Conservation (phyloP, 768 basidiomycete genomes). For the Lentinula lateritia region DNA sequence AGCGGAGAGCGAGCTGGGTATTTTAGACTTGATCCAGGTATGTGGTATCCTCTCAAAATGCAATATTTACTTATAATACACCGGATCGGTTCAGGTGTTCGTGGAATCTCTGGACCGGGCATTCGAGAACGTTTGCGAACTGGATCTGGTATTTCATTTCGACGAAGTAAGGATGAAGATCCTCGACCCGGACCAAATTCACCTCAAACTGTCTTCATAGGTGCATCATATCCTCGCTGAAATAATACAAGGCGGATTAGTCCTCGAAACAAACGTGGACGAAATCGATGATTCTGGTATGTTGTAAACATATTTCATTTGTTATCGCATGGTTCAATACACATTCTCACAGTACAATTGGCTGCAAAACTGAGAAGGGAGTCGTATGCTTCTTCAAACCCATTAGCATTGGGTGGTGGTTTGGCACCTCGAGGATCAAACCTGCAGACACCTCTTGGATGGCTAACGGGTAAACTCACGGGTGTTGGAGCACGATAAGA, state of each 20-base stretch:
- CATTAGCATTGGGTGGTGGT: constrained; percentile 65
- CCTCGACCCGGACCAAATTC: background rate
- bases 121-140: constrained; percentile 97
- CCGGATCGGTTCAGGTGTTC: constrained; percentile 64
- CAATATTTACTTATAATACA: background rate
- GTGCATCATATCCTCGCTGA: constrained; percentile 95
- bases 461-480: constrained; percentile 72
- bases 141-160: constrained; percentile 98
- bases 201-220: constrained; percentile 29
- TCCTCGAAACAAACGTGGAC: constrained; percentile 90
- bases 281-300: constrained; percentile 71
- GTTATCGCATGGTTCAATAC: background rate
- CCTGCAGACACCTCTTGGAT: constrained; percentile 69
- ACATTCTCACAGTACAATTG: constrained; percentile 48
- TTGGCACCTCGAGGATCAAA: constrained; percentile 55
- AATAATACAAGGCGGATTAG: constrained; percentile 94
- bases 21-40: constrained; percentile 95
- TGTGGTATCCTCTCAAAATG: constrained; percentile 12
- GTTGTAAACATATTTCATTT: constrained; percentile 16
- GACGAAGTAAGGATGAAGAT: constrained; percentile 65
- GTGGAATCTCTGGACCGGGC: constrained; percentile 94
- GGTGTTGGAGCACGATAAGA: constrained; percentile 47
- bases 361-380: constrained; percentile 70
- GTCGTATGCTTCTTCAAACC: constrained; percentile 78
- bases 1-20: constrained; percentile 94